phyloP scores from a whole-genome alignment of 306 rosid species.

The Glycine soja region DNA sequence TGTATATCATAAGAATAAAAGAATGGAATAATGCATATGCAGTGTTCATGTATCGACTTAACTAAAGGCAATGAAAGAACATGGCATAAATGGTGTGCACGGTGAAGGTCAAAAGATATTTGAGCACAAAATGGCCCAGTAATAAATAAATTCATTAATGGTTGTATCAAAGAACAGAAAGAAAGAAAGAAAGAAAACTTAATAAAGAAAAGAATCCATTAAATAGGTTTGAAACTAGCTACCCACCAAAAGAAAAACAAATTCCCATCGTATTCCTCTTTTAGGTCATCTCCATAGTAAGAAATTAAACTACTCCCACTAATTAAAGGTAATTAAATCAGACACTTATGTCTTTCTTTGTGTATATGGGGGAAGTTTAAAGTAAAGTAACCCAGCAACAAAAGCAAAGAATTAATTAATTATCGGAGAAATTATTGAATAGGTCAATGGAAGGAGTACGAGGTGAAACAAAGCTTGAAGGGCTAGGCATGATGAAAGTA shows the following conservation, averaged over 20 bases:
- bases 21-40: background rate
- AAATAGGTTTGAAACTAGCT: slow-evolving; percentile 10
- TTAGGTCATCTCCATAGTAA: slow-evolving; percentile 18
- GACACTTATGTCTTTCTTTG: background rate
- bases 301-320: slow-evolving; percentile 41
- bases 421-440: slow-evolving; percentile 63
- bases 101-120: background rate
- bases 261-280: slow-evolving; percentile 35
- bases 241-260: slow-evolving; percentile 41
- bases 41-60: background rate
- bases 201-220: background rate
- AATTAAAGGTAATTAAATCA: background rate
- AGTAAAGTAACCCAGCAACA: background rate
- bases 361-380: background rate
- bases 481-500: slow-evolving; percentile 57
- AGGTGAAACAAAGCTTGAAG: slow-evolving; percentile 61
- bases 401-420: background rate
- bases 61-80: background rate
- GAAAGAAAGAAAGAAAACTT: too few species aligned
- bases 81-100: background rate
- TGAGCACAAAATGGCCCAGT: slow-evolving; percentile 24
- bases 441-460: slow-evolving; percentile 55
- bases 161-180: background rate
- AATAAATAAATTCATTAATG: slow-evolving; percentile 39
- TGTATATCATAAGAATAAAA: background rate